Conservation (phyloP, 225 moss, liverwort and hornwort genomes). For the Pleurozium schreberi region DNA sequence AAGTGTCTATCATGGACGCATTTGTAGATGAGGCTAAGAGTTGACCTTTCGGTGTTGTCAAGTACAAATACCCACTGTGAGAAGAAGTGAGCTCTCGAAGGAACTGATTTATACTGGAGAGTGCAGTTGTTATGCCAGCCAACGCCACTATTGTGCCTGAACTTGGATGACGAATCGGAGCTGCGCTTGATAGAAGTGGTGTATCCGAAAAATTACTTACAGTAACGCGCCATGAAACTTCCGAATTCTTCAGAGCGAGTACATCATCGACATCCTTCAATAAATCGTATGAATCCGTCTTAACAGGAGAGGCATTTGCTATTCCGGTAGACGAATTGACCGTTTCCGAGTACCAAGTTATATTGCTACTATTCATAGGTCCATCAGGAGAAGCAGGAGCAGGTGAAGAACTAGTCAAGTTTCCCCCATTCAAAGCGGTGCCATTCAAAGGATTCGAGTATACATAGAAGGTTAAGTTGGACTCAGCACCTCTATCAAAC, state of each 20-base stretch:
- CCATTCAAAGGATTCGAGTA: slow-evolving; percentile 28
- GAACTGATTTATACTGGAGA: slow-evolving; percentile 46
- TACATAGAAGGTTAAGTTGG: slow-evolving; percentile 21
- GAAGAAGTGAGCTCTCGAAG: slow-evolving; percentile 46
- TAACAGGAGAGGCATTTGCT: background rate
- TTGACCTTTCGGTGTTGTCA: slow-evolving; percentile 54
- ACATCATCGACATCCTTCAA: slow-evolving; percentile 16
- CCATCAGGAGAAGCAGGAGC: slow-evolving; percentile 14
- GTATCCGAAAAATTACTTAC: slow-evolving; percentile 28
- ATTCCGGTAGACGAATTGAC: slow-evolving; percentile 28
- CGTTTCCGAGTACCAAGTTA: slow-evolving; percentile 36
- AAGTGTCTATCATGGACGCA: slow-evolving; percentile 35
- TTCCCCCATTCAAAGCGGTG: slow-evolving; percentile 1
- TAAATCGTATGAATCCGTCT: slow-evolving; percentile 17
- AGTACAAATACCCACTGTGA: slow-evolving; percentile 55
- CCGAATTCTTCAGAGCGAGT: slow-evolving; percentile 8
- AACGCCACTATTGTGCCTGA: slow-evolving; percentile 39
- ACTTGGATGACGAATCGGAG: slow-evolving; percentile 43
- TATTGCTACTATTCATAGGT: slow-evolving; percentile 11
- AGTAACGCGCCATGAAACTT: slow-evolving; percentile 48
- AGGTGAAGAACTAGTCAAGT: background rate
- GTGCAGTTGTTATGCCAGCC: slow-evolving; percentile 46
- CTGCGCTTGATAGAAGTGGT: slow-evolving; percentile 52
- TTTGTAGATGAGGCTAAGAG: slow-evolving; percentile 63
- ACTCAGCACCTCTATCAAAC: slow-evolving; percentile 12